phyloP scores from a whole-genome alignment of 1,284 basidiomycete genomes.

The Phellopilus nigrolimitatus region DNA sequence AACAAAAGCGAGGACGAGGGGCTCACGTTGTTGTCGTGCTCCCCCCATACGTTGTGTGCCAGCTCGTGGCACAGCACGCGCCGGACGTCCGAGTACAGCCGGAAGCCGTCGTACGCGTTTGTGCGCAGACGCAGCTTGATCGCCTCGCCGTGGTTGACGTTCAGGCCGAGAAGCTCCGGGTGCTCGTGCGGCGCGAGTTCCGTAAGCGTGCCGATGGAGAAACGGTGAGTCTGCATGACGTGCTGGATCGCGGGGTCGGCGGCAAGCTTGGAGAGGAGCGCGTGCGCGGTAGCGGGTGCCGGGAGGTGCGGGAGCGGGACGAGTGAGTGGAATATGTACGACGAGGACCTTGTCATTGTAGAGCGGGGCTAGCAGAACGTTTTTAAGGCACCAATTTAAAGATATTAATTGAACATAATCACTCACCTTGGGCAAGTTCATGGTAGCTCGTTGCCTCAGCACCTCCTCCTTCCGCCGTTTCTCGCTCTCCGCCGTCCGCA shows the following conservation, averaged over 20 bases:
- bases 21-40: slow-evolving; percentile 69
- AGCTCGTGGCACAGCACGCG: slow-evolving; percentile 73
- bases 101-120: slow-evolving; percentile 64
- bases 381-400: not conserved
- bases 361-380: slow-evolving; percentile 40
- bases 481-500: slow-evolving; percentile 54
- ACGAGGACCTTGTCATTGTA: slow-evolving; percentile 32
- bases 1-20: not conserved
- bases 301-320: slow-evolving; percentile 61
- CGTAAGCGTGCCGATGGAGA: slow-evolving; percentile 61
- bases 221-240: slow-evolving; percentile 59
- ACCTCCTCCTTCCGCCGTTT: slow-evolving; percentile 51
- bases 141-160: slow-evolving; percentile 55
- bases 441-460: slow-evolving; percentile 51
- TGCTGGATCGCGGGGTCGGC: slow-evolving; percentile 65
- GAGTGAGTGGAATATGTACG: slow-evolving; percentile 59
- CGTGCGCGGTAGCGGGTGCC: slow-evolving; percentile 49
- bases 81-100: slow-evolving; percentile 59
- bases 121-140: slow-evolving; percentile 69
- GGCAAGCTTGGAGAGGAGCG: slow-evolving; percentile 51
- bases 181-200: slow-evolving; percentile 75
- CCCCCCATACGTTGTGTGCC: slow-evolving; percentile 66
- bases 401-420: not conserved
- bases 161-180: slow-evolving; percentile 66
- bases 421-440: slow-evolving; percentile 54